Evolutionary conservation across 495 filamentous ascomycete genomes (phyloP), one percentile per base, ranked within the genome.

Genomic region (Podospora sp.): DNA sequence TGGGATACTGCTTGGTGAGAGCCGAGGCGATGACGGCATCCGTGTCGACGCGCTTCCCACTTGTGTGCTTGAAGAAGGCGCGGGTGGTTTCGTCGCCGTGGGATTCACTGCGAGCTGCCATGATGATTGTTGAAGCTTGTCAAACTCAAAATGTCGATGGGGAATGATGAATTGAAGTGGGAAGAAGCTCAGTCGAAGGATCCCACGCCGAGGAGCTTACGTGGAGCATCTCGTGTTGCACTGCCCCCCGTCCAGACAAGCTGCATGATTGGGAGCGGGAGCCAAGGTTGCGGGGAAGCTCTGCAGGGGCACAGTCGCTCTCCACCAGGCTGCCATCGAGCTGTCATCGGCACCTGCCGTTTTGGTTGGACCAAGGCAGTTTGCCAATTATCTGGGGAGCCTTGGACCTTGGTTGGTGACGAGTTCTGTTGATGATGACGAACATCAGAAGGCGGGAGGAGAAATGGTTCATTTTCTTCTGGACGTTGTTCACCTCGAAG

Each of bases 21-120:
- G 84, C 71, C 36, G 77, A 68, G 35, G 80, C 78, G 58, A 89
- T 79, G 35, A 86, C 72, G 6, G 76, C 69, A 76, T 89, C 85
- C 14, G 86, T 87, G 68, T 79, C 81, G 73, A 81, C 60, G 16
- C 86, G 78, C 60, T 76, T 71, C 56, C 70, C 86, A 11, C 78
- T 72, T 33, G 80, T 76, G 72, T 88, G 84, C 16, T 78, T 57
- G 70, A 84, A 78, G 72, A 77, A 81, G 6, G 61, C 35, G 20
- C 46, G 36, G 22, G 73, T 71, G 7, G 76, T 65, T 29, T 52
- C 49, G 60, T 77, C 75, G 35, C n/a, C 68, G 1, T 65, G 29
- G 36, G 56, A 33, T 50, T 12, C 21, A 8, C 11, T 26, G 49
- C 14, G 16, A 25, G 22, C 26, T 29, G 52, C 50, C 46, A 25